These are phyloP conservation scores for Sapria himalayana DNA, from an alignment of 345 rosid genomes.

Conservation along the genomic window DNA sequence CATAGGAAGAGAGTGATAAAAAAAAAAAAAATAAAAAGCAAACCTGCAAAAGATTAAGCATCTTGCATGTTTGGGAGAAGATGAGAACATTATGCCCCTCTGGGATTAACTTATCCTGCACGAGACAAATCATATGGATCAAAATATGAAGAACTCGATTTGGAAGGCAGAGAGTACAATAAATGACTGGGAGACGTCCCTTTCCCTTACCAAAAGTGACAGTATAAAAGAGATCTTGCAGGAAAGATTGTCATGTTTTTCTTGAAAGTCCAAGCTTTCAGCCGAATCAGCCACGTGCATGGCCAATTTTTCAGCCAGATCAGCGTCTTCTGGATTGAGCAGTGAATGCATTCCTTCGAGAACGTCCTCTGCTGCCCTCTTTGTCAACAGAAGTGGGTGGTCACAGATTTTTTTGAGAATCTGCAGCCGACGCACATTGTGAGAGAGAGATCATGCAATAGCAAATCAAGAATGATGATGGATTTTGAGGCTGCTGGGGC, in stretches of 20 bases:
- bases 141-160: slow-evolving; percentile 6
- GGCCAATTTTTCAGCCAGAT: slow-evolving; percentile 73
- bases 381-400: slow-evolving; percentile 56
- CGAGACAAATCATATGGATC: background rate
- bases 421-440: slow-evolving; percentile 25
- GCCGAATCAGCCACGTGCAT: slow-evolving; percentile 71
- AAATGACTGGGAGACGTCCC: too few relatives aligned
- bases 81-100: slow-evolving; percentile 79
- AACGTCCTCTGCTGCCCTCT: slow-evolving; percentile 77
- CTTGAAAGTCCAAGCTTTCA: slow-evolving; percentile 53
- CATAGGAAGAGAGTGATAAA: background rate
- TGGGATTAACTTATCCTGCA: slow-evolving; percentile 65
- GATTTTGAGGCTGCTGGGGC: too few relatives aligned
- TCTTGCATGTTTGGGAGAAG: slow-evolving; percentile 93
- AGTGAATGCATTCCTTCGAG: slow-evolving; percentile 79
- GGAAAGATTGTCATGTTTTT: slow-evolving; percentile 56
- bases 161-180: slow-evolving; percentile 1
- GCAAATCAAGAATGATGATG: too few relatives aligned
- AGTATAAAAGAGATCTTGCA: slow-evolving; percentile 82
- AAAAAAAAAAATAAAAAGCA: slow-evolving; percentile 10
- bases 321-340: slow-evolving; percentile 51
- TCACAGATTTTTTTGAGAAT: slow-evolving; percentile 89
- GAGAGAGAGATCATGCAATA: too few relatives aligned
- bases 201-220: slow-evolving; percentile 49
- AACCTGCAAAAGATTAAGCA: slow-evolving; percentile 92